phyloP scores from a whole-genome alignment of 2,329 filamentous ascomycete genomes.

The Xylariaceae sp. region DNA sequence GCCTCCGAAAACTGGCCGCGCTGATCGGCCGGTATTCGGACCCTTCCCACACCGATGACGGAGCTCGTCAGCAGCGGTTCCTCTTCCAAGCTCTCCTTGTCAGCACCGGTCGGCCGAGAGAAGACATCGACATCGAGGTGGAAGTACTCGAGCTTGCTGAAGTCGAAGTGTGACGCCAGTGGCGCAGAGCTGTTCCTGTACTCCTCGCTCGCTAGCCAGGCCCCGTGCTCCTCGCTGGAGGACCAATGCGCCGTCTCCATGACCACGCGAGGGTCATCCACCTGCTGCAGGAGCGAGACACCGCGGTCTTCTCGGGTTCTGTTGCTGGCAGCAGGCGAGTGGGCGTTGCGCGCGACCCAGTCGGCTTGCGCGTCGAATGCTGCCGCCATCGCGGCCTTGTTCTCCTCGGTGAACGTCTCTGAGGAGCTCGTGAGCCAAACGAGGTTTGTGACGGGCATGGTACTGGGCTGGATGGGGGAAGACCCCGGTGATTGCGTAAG shows the following conservation, averaged over 20 bases:
- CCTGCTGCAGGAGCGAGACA: constrained; percentile 31
- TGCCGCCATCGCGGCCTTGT: constrained; percentile 38
- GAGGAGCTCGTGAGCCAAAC: constrained; percentile 23
- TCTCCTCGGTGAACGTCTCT: constrained; percentile 28
- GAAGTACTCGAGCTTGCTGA: constrained; percentile 34
- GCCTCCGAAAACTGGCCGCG: constrained; percentile 31
- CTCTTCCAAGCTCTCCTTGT: constrained; percentile 5
- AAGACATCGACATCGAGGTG: constrained; percentile 35
- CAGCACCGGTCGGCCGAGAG: constrained; percentile 8
- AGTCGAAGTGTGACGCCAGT: constrained; percentile 31
- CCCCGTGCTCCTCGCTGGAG: constrained; percentile 35
- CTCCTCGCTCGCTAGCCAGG: constrained; percentile 40
- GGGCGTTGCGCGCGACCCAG: constrained; percentile 35
- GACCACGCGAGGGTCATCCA: constrained; percentile 33
- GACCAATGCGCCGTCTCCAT: constrained; percentile 43
- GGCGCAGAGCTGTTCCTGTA: constrained; percentile 34
- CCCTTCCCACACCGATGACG: constrained; percentile 35
- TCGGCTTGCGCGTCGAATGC: constrained; percentile 34
- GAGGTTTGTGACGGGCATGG: constrained; percentile 27
- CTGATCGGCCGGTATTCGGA: constrained; percentile 27
- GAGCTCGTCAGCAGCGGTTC: constrained; percentile 26
- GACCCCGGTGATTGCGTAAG: too few relatives aligned
- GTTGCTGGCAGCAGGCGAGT: constrained; percentile 33
- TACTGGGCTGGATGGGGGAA: too few relatives aligned
- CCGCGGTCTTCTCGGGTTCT: constrained; percentile 32